Evolutionary conservation across 345 rosid species (phyloP), one percentile per base, ranked within the genome.

Genomic region (Citrus cavaleriei): DNA sequence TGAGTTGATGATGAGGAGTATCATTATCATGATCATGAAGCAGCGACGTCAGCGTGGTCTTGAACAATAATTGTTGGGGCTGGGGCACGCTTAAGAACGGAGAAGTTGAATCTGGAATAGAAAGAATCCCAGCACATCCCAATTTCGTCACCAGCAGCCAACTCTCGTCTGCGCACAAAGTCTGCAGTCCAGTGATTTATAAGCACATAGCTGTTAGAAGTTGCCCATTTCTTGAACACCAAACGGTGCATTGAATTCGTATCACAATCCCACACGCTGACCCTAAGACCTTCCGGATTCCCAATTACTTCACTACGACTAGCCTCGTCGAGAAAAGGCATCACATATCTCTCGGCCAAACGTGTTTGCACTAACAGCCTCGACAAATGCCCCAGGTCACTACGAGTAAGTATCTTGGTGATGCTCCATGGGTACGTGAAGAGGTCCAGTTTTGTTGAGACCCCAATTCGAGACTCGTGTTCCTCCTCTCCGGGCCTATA

Each of bases 111-210:
- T 18, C 67, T 62, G 6, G 67, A 62, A 5, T 62, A 62, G 35
- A 62, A 67, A 21, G 51, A 24, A 42, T 72, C 77, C 75, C 70
- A 66, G 21, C 9, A 70, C 22, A 79, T 13, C 4, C 82, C 82
- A 0, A 58, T 34, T 42, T 62, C 51, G 59, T 82, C 70, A 16
- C 74, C 77, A n/a, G 25, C 64, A 0, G 4, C 8, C 73, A 82
- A 65, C 2, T n/a, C 21, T 19, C 85, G 70, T 34, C 67, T 42
- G 1, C 2, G 35, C 54, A 75, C 79, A 13, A 78, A 82, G 40
- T 54, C 60, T 6, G 2, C 10, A 2, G 5, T 59, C 84, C 81
- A 82, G 0, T 25, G 4, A 0, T 27, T n/a, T 2, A 35, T 74
- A 4, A 82, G 49, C 7, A 82, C 69, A 2, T 19, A 69, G 32